These are phyloP conservation scores for Clarkia xantiana DNA, from an alignment of 345 rosid species.

Conservation along the genomic window DNA sequence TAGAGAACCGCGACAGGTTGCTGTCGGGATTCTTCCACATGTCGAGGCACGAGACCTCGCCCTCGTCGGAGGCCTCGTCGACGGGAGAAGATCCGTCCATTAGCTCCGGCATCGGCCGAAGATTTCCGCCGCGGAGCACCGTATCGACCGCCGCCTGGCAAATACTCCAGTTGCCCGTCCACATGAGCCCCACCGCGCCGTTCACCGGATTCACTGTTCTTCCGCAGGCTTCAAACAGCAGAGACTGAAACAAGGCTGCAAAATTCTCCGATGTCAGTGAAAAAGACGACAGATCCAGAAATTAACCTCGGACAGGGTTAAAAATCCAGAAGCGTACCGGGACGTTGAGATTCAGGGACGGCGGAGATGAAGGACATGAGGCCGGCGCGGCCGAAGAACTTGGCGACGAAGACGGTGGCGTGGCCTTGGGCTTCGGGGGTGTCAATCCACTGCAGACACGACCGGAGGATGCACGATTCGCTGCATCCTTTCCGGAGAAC, in stretches of 20 bases:
- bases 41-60: conserved; percentile 28
- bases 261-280: not conserved
- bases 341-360: conserved; percentile 79
- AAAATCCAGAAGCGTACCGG: conserved; percentile 27
- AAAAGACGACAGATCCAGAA: not conserved
- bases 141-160: conserved; percentile 91
- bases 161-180: conserved; percentile 84
- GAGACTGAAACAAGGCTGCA: conserved; percentile 75
- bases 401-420: conserved; percentile 95
- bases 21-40: conserved; percentile 19
- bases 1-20: conserved; percentile 49
- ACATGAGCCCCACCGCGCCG: conserved; percentile 84
- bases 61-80: conserved; percentile 61
- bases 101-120: conserved; percentile 54
- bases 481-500: conserved; percentile 96
- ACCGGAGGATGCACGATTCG: conserved; percentile 73
- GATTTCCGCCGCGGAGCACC: conserved; percentile 63
- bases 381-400: conserved; percentile 96
- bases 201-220: conserved; percentile 91
- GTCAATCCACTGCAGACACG: conserved; percentile 88
- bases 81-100: conserved; percentile 27
- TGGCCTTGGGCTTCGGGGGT: conserved; percentile 86
- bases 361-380: conserved; percentile 93
- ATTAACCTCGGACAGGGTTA: not conserved
- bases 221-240: conserved; percentile 86